Percentiles rank a stretch among this genome's conserved stretches.
phyloP scores from a whole-genome alignment of 148 eudicot genomes.

The Rhododendron kiyosumense region DNA sequence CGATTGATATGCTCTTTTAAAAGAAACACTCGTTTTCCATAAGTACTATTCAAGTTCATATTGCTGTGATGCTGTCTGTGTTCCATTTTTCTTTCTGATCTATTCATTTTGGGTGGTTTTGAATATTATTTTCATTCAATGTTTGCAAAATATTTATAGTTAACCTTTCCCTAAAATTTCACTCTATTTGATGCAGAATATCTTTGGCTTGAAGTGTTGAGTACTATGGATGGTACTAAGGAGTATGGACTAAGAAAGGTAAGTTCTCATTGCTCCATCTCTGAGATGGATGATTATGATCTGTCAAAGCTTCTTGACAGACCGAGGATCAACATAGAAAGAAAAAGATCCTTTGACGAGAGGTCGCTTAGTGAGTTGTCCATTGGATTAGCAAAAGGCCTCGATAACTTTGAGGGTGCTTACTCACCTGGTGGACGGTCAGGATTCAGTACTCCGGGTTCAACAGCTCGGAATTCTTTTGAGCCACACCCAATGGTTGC shows the following conservation, averaged over 20 bases:
- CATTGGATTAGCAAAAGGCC: constrained; percentile 55
- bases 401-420: constrained; percentile 59
- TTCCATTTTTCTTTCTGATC: constrained; percentile 12
- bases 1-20: not conserved
- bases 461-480: constrained; percentile 80
- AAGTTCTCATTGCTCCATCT: constrained; percentile 76
- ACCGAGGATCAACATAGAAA: constrained; percentile 75
- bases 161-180: constrained; percentile 4
- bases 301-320: constrained; percentile 80
- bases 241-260: constrained; percentile 63
- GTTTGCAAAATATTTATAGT: constrained; percentile 6
- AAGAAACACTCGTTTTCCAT: not conserved
- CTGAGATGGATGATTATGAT: constrained; percentile 81
- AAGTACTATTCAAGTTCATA: not conserved
- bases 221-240: constrained; percentile 42
- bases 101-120: not conserved
- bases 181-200: constrained; percentile 9
- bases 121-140: not conserved
- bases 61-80: not conserved
- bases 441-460: constrained; percentile 81
- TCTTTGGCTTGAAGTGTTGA: constrained; percentile 14
- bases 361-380: constrained; percentile 94
- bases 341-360: constrained; percentile 94
- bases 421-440: constrained; percentile 90
- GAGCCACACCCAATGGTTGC: constrained; percentile 99